These are phyloP conservation scores for Umbelopsis sp. DNA, from an alignment of 192 early-diverging fungal species.

Conservation along the genomic window DNA sequence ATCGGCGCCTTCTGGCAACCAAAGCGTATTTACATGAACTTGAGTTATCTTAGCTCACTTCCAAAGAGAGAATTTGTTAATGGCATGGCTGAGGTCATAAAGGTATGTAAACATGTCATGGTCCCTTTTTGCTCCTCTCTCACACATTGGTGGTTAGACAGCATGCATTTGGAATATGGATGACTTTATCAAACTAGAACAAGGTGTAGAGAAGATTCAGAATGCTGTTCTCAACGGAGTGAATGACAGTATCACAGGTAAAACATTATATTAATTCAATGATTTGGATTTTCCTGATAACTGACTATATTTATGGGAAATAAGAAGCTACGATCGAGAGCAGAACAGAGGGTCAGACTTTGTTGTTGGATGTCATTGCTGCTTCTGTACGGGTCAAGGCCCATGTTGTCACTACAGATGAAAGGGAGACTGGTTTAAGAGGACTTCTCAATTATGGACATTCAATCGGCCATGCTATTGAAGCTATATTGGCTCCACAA, in stretches of 20 bases:
- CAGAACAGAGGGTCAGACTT: constrained; percentile 54
- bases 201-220: constrained; percentile 73
- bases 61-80: constrained; percentile 93
- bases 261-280: neutral
- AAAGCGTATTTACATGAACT: constrained; percentile 89
- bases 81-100: constrained; percentile 97
- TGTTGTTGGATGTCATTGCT: constrained; percentile 79
- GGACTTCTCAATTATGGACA: constrained; percentile 97
- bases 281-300: neutral
- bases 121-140: neutral
- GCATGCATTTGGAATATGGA: constrained; percentile 85
- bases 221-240: constrained; percentile 60
- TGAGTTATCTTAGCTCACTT: constrained; percentile 79
- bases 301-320: neutral
- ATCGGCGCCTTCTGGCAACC: constrained; percentile 98
- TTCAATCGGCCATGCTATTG: constrained; percentile 93
- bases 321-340: constrained; percentile 36
- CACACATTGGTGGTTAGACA: constrained; percentile 53
- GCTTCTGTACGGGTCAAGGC: constrained; percentile 90
- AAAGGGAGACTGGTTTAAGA: constrained; percentile 90
- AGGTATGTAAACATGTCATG: constrained; percentile 41
- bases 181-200: constrained; percentile 88
- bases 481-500: constrained; percentile 84
- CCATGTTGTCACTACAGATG: constrained; percentile 90
- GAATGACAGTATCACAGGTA: constrained; percentile 40